Evolutionary conservation across 2,329 filamentous ascomycete genomes (phyloP), one percentile per base, ranked within the genome.

Genomic region (Alternaria ventricosa): DNA sequence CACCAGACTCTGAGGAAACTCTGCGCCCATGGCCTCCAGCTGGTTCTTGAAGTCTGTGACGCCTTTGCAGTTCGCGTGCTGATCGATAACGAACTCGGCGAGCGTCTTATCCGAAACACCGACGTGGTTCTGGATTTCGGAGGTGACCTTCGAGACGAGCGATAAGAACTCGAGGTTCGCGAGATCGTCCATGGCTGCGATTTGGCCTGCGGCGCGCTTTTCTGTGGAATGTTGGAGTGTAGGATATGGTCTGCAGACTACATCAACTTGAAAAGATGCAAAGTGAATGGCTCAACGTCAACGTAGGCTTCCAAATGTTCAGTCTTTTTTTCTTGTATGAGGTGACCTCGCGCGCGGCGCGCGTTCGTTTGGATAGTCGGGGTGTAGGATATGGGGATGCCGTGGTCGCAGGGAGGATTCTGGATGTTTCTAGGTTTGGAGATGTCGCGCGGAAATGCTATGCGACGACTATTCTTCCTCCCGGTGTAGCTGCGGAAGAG

Each of bases 11-110:
- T 89, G 87, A 0, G 94, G 93, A 69, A 97, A 96, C 46, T 90
- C 94, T 66, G 91, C 92, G 59, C 92, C 92, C 81, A 96, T 89
- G 28, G 86, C 88, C 70, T 90, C 88, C 69, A 98, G 86, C 76
- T 89, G 89, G 69, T 85, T 84, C 82, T 92, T 92, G 83, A 98
- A 99, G 27, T 92, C 89, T 56, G 86, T 81, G 60, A 92, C 84
- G 27, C 87, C 87, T 55, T 85, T 86, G 83, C 89, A 92, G 86
- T 94, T 88, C 78, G 91, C 82, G 73, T 97, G 93, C 78, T 97
- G 92, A 65, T 92, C 92, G 76, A 99, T 97, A 74, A 99, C 89
- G 78, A 97, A 99, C 81, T 99, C 96, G 71, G 96, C 94, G 25
- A 99, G 89, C 6, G 93, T 97, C 82, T 97, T 97, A 82, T 99